These are phyloP conservation scores for Yarrowia bubula DNA, from an alignment of 805 yeast genomes.

Conservation along the genomic window DNA sequence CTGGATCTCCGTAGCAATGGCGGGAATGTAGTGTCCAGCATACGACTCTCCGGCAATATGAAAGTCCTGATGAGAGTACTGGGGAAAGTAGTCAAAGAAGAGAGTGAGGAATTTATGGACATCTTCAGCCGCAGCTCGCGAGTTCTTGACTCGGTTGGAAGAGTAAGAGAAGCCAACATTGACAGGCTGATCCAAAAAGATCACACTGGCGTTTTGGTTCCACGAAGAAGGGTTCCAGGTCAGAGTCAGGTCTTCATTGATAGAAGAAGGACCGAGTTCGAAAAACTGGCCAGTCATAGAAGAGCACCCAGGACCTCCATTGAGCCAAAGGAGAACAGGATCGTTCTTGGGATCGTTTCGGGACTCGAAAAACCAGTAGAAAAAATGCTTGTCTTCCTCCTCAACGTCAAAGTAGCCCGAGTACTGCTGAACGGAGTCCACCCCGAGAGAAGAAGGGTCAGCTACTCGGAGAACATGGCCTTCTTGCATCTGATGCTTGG, in stretches of 20 bases:
- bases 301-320: constrained; percentile 97
- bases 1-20: constrained; percentile 57
- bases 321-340: constrained; percentile 87
- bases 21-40: constrained; percentile 94
- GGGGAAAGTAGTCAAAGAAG: constrained; percentile 81
- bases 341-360: constrained; percentile 83
- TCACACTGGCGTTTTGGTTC: constrained; percentile 87
- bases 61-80: constrained; percentile 56
- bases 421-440: constrained; percentile 68
- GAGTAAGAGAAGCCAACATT: constrained; percentile 90
- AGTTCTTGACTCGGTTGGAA: constrained; percentile 57
- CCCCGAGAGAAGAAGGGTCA: constrained; percentile 62
- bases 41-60: constrained; percentile 93
- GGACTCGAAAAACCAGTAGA: constrained; percentile 91
- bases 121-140: constrained; percentile 83
- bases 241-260: constrained; percentile 63
- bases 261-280: constrained; percentile 85
- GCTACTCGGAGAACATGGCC: constrained; percentile 57
- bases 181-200: constrained; percentile 91
- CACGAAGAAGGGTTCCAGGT: constrained; percentile 80
- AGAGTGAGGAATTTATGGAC: constrained; percentile 79
- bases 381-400: constrained; percentile 80
- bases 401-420: constrained; percentile 71
- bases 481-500: constrained; percentile 5
- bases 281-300: constrained; percentile 86